A percentile compares a stretch with the other conserved stretches of the same genome.
phyloP scores from a whole-genome alignment of 306 rosid species.

The Senna siamea region DNA sequence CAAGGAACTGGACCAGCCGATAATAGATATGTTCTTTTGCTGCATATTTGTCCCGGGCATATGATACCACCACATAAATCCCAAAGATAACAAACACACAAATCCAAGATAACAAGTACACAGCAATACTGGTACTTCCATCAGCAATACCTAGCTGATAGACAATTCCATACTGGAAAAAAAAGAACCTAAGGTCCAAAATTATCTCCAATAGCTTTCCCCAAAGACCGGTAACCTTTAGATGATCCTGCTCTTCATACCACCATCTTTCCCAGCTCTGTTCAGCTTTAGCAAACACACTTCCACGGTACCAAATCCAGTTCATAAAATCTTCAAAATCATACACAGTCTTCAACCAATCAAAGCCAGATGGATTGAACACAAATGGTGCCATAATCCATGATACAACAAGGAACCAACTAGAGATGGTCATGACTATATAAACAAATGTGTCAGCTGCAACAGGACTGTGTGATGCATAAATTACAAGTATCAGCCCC shows the following conservation, averaged over 20 bases:
- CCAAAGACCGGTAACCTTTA: conserved; percentile 53
- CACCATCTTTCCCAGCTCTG: conserved; percentile 66
- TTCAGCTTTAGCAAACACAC: conserved; percentile 58
- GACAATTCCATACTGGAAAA: conserved; percentile 58
- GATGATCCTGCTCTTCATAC: conserved; percentile 58
- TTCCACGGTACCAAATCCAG: conserved; percentile 58
- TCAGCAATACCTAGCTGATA: conserved; percentile 56
- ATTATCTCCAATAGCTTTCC: conserved; percentile 57
- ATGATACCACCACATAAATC: conserved; percentile 44
- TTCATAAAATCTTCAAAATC: conserved; percentile 58
- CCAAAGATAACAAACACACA: conserved; percentile 45
- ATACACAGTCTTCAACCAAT: conserved; percentile 59
- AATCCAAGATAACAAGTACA: conserved; percentile 57
- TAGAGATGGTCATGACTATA: conserved; percentile 50
- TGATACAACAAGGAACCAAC: conserved; percentile 58
- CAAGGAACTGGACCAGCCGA: conserved; percentile 57
- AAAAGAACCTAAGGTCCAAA: conserved; percentile 55
- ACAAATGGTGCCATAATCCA: conserved; percentile 56
- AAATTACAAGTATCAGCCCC: conserved; percentile 51
- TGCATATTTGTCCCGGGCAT: conserved; percentile 52
- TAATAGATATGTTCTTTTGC: conserved; percentile 54
- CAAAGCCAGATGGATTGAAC: conserved; percentile 63
- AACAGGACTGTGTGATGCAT: conserved; percentile 55
- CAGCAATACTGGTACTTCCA: conserved; percentile 42
- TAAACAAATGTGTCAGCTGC: conserved; percentile 53